phyloP scores from a whole-genome alignment of 352 stramenopile genomes.

The Phytophthora capsici region DNA sequence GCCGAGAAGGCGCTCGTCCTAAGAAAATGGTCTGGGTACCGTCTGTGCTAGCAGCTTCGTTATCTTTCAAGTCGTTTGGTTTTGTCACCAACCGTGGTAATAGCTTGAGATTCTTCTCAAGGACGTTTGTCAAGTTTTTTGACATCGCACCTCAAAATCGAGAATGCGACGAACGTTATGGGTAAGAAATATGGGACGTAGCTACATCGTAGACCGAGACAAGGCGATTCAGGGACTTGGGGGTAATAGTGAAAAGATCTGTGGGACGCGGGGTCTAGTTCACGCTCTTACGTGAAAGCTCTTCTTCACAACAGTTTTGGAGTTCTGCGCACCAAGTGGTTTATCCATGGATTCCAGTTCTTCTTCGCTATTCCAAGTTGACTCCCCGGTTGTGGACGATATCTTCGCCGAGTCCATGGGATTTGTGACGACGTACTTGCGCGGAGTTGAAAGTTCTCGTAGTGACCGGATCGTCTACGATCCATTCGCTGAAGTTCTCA shows the following conservation, averaged over 20 bases:
- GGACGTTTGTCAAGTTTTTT: too few relatives aligned
- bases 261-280: constrained; percentile 20
- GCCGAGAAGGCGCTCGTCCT: constrained; percentile 54
- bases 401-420: constrained; percentile 38
- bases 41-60: constrained; percentile 11
- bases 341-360: constrained; percentile 20
- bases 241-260: too few relatives aligned
- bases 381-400: constrained; percentile 20
- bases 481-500: constrained; percentile 41
- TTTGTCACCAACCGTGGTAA: constrained; percentile 29
- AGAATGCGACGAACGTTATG: too few relatives aligned
- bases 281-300: too few relatives aligned
- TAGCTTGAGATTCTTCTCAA: constrained; percentile 27
- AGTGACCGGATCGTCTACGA: constrained; percentile 45
- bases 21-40: constrained; percentile 60
- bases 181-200: too few relatives aligned
- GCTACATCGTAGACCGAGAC: too few relatives aligned
- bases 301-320: constrained; percentile 24
- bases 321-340: neutral
- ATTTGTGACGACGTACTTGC: constrained; percentile 44
- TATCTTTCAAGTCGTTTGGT: constrained; percentile 17
- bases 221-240: too few relatives aligned
- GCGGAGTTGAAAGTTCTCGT: constrained; percentile 37
- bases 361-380: constrained; percentile 22
- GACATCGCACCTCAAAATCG: too few relatives aligned